Evolutionary conservation across 192 early-diverging fungal species (phyloP).

Genomic region (Podila epicladia): DNA sequence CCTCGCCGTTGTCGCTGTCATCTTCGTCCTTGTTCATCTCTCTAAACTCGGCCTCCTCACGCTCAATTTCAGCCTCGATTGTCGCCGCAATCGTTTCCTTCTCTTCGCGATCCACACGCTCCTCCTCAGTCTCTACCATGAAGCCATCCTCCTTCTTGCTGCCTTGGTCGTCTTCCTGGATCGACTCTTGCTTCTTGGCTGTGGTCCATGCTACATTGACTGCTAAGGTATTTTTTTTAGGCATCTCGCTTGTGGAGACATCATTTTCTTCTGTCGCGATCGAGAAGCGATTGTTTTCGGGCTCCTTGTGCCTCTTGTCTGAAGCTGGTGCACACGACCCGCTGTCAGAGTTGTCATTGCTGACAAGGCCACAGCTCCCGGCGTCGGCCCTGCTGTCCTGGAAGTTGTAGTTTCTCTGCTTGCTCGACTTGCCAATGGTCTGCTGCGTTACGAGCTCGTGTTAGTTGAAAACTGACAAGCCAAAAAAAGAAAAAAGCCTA

Average conservation of each 20-base stretch:
- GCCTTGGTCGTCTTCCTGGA: slow-evolving; percentile 29
- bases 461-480: background rate
- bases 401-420: slow-evolving; percentile 1
- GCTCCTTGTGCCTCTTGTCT: background rate
- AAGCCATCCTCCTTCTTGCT: slow-evolving; percentile 4
- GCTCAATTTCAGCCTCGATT: background rate
- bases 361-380: background rate
- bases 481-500: too few relatives aligned
- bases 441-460: background rate
- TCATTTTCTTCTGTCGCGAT: too few relatives aligned
- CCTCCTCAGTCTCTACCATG: background rate
- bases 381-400: background rate
- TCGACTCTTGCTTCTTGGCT: slow-evolving; percentile 9
- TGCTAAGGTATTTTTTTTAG: background rate
- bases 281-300: too few relatives aligned
- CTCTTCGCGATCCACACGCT: slow-evolving; percentile 6
- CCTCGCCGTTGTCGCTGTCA: slow-evolving; percentile 2
- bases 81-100: slow-evolving; percentile 1
- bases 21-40: background rate
- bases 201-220: background rate
- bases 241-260: background rate
- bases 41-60: slow-evolving; percentile 1
- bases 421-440: slow-evolving; percentile 1
- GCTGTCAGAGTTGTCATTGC: background rate
- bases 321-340: background rate